Conservation (phyloP, 202 grass and related monocot genomes). For the Elaeis oleifera region DNA sequence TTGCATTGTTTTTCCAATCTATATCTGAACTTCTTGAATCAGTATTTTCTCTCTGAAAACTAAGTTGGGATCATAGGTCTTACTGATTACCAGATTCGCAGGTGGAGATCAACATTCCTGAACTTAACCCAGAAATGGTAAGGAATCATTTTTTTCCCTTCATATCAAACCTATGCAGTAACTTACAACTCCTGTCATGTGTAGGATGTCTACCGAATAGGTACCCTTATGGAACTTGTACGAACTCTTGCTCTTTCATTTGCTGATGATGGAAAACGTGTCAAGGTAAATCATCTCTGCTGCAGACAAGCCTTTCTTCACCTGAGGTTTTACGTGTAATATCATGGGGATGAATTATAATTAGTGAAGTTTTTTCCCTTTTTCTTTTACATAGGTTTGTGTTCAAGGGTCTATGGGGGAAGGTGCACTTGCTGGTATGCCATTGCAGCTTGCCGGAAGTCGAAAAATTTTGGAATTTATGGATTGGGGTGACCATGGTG, state of each 20-base stretch:
- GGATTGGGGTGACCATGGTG: slow-evolving; percentile 92
- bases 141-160: slow-evolving; percentile 16
- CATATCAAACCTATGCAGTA: not conserved
- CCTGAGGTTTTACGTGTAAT: not conserved
- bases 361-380: slow-evolving; percentile 10
- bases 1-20: no score
- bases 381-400: slow-evolving; percentile 40
- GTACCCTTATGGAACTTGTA: slow-evolving; percentile 94
- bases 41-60: slow-evolving; percentile 1
- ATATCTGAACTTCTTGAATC: no score
- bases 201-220: slow-evolving; percentile 97
- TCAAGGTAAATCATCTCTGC: slow-evolving; percentile 50
- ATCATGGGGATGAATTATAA: slow-evolving; percentile 7
- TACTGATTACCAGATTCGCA: slow-evolving; percentile 30
- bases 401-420: slow-evolving; percentile 98
- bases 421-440: slow-evolving; percentile 92
- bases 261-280: slow-evolving; percentile 84
- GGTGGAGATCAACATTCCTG: slow-evolving; percentile 96
- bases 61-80: not conserved
- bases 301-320: slow-evolving; percentile 2
- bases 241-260: slow-evolving; percentile 86
- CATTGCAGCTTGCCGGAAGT: slow-evolving; percentile 86
- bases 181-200: slow-evolving; percentile 14
- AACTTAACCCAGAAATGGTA: slow-evolving; percentile 98
- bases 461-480: slow-evolving; percentile 95